These are phyloP conservation scores for Talaromyces wortmannii DNA, from an alignment of 495 filamentous ascomycete species.

Conservation along the genomic window DNA sequence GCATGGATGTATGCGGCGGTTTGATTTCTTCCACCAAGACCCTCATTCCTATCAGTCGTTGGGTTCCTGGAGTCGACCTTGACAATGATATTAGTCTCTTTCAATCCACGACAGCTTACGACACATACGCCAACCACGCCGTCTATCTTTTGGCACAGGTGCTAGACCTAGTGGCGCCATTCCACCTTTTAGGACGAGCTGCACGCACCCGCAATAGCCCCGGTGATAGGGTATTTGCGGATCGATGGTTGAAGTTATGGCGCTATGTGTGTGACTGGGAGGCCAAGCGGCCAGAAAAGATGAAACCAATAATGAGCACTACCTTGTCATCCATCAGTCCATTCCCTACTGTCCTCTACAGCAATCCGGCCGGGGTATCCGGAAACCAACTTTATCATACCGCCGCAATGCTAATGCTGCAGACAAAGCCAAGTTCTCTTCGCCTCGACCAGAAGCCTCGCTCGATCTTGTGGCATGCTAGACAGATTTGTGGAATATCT, in stretches of 20 bases:
- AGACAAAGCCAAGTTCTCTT: slow-evolving; percentile 31
- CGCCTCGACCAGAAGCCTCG: slow-evolving; percentile 13
- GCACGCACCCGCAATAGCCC: no score
- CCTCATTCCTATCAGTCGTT: slow-evolving; percentile 14
- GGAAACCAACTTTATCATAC: slow-evolving; percentile 44
- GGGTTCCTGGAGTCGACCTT: background rate
- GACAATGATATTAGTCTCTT: background rate
- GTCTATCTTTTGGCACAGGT: slow-evolving; percentile 37
- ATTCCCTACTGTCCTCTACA: slow-evolving; percentile 38
- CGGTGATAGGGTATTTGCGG: slow-evolving; percentile 17
- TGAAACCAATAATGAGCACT: slow-evolving; percentile 27
- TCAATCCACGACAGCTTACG: background rate
- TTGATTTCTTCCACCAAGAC: slow-evolving; percentile 39
- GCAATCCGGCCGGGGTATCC: slow-evolving; percentile 41
- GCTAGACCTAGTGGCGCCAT: slow-evolving; percentile 20
- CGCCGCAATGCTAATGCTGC: slow-evolving; percentile 35
- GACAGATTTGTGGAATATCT: slow-evolving; percentile 41
- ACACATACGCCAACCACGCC: slow-evolving; percentile 40
- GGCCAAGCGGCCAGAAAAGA: slow-evolving; percentile 26
- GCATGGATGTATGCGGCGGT: slow-evolving; percentile 43
- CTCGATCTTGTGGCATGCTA: slow-evolving; percentile 41
- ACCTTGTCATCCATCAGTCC: slow-evolving; percentile 12
- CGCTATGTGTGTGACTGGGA: slow-evolving; percentile 35
- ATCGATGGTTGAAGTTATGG: slow-evolving; percentile 33
- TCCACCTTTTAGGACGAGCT: no score